Conservation (phyloP, 345 rosid genomes). For the Euphorbia tirucalli region DNA sequence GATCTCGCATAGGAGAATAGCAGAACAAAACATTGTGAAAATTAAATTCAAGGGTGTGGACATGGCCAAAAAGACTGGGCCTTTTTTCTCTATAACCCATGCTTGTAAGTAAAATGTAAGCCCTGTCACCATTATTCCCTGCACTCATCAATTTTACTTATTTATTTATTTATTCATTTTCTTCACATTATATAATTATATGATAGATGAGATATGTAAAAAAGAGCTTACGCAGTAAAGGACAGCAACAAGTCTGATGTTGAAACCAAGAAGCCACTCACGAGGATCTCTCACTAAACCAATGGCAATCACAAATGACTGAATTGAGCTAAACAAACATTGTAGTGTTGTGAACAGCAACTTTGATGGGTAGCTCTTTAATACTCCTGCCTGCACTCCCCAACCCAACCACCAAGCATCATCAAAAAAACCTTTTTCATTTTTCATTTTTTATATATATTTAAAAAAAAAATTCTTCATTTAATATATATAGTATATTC, state of each 20-base stretch:
- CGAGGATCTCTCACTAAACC: conserved; percentile 65
- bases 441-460: no score
- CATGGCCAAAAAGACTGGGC: conserved; percentile 91
- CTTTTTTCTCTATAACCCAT: conserved; percentile 86
- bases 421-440: no score
- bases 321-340: conserved; percentile 71
- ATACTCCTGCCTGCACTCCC: conserved; percentile 58
- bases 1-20: conserved; percentile 56
- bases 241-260: conserved; percentile 69
- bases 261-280: conserved; percentile 83
- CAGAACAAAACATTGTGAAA: conserved; percentile 65
- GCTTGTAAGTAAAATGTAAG: conserved; percentile 81
- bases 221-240: conserved; percentile 61
- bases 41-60: conserved; percentile 69
- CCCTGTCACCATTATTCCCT: conserved; percentile 93
- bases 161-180: no score
- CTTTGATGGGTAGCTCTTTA: conserved; percentile 75
- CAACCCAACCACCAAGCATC: no score
- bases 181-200: neutral
- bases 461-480: no score
- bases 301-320: conserved; percentile 70
- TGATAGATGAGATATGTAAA: neutral
- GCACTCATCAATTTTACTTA: neutral
- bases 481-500: no score
- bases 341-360: conserved; percentile 78